phyloP scores from a whole-genome alignment of 2,329 filamentous ascomycete genomes.

The Simplicillium aogashimaense region DNA sequence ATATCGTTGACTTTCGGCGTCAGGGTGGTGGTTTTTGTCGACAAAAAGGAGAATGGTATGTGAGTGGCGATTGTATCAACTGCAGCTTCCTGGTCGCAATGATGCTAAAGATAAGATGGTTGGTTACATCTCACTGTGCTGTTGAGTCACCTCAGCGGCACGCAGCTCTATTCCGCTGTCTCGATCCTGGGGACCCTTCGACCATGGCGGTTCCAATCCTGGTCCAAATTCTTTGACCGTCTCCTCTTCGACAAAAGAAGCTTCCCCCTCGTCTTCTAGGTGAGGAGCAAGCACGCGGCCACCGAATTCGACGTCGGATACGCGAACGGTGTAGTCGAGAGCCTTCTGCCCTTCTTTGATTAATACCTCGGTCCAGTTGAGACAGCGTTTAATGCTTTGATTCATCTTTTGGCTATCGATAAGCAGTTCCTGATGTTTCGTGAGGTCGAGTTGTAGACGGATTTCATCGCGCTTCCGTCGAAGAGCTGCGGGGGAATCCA shows the following conservation, averaged over 20 bases:
- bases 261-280: constrained; percentile 48
- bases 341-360: constrained; percentile 85
- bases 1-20: too few species aligned
- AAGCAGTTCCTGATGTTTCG: constrained; percentile 80
- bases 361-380: constrained; percentile 81
- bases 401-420: constrained; percentile 92
- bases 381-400: constrained; percentile 80
- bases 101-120: too few species aligned
- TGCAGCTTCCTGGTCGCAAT: too few species aligned
- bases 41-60: too few species aligned
- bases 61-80: too few species aligned
- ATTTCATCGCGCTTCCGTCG: constrained; percentile 70
- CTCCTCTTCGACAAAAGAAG: constrained; percentile 9
- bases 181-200: constrained; percentile 33
- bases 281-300: constrained; percentile 63
- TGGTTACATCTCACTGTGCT: not conserved
- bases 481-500: constrained; percentile 32
- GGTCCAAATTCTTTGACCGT: constrained; percentile 9
- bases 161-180: constrained; percentile 43
- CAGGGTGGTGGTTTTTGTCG: too few species aligned
- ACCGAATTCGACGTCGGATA: constrained; percentile 72
- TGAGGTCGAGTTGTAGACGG: constrained; percentile 72
- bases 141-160: constrained; percentile 11
- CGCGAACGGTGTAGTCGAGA: constrained; percentile 68
- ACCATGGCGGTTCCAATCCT: constrained; percentile 18